Evolutionary conservation across 225 moss, liverwort and hornwort species (phyloP), one percentile per base, ranked within the genome.

Genomic region (Climacium dendroides): DNA sequence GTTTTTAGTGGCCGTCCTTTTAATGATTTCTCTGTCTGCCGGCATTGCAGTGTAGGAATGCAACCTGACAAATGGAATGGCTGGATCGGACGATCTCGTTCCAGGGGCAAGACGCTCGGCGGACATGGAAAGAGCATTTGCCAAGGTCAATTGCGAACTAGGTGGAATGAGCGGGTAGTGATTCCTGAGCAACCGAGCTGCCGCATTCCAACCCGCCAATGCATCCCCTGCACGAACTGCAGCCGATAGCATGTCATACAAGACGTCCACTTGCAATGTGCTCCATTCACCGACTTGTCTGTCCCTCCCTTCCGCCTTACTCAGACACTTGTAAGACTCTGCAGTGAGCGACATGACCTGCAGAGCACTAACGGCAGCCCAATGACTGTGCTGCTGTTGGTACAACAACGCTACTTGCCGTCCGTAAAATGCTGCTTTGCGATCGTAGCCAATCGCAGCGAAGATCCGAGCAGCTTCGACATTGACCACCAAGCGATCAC

Each of bases 201-300:
- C 99, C 81, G 99, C 96, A 91, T 93, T 96, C 99, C 99, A 99
- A 76, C 97, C 99, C 73, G 97, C 94, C 84, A 97, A 86, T 63
- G 99, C 95, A 91, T 99, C 96, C 77, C 99, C 97, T 79, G 95
- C 99, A 85, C 96, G 97, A 79, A 99, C 97, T 63, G 99, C 99
- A 85, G 96, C 94, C 37, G 96, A 95, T 58, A 99, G 95, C 96
- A 99, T 96, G 86, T 99, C 99, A 87, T 94, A 92, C 81, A 99
- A 92, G n/a, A 99, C 95, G 69, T 99, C 96, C 94, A 99, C 95
- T 88, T 99, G 99, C 92, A 99, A 91, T 81, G 97, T 99, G 92
- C 95, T 97, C 99, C 99, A 99, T 89, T 99, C 94, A 73, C 92
- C 90, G 29, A 79, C 87, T 86, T 91, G 90, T 78, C 85, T 91